Evolutionary conservation across 257 asterid species (phyloP), one percentile per base, ranked within the genome.

Genomic region (Primulina tabacum): DNA sequence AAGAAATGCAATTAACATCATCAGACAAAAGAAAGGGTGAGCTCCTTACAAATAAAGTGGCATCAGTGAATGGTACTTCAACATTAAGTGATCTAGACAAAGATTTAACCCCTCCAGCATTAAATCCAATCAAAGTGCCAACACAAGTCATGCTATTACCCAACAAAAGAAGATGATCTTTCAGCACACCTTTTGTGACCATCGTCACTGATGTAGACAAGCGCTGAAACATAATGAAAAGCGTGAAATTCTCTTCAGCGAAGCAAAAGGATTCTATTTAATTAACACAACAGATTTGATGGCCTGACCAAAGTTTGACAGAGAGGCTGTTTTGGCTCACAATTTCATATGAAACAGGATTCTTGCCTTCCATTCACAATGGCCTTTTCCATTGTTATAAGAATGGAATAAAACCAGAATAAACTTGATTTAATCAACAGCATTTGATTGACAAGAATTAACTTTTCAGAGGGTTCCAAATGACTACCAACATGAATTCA

Each of bases 161-260:
- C 82, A 94, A 72, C 76, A 94, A 70, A 62, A 94, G 91, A 66
- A 94, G 92, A 79, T 94, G 99, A 71, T 94, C 99, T 79, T 89
- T 94, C 71, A 94, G 92, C 65, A 94, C 99, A 62, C 97, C 99
- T 82, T 90, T 94, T 34, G 99, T 91, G 28, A 94, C 99, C 97
- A 87, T 87, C 20, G 92, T 90, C 73, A 94, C 99, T 21, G 99
- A 94, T 29, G 95, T 86, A 29, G 96, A 87, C 67, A 94, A 80
- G 56, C 99, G 97, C 99, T 94, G 72, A 40, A 77, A 74, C 52
- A 74, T 67, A 58, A 61, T 53, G 72, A 65, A 74, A 74, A 50
- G 72, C 69, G 20, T 58, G 62, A 53, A 17, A 16, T 60, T 56
- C 28, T 20, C 30, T 7, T 47, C 59, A 32, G 33, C 17, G 4